Evolutionary conservation across 345 rosid species (phyloP), one percentile per base, ranked within the genome.

Genomic region (Isatis tinctoria): DNA sequence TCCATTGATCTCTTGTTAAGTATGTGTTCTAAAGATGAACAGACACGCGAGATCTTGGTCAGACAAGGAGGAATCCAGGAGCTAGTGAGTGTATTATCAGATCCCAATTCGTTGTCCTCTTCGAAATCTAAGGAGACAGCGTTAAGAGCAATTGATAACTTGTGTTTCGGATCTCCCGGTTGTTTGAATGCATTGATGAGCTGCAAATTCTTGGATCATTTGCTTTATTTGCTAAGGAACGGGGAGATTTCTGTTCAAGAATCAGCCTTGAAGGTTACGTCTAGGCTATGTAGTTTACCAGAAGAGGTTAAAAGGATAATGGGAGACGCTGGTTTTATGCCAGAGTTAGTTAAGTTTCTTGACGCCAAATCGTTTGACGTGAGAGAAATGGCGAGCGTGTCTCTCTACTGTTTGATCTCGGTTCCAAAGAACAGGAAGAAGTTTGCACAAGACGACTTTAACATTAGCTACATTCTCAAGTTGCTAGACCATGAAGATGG

Each of bases 301-400:
- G 97, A 90, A 70, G 97, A 86, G 64, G 82, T 87, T 13, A 90
- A 79, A 61, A 86, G 76, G 64, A 80, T 85, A 60, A 81, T 94
- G 88, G 97, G 96, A 0, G 96, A 88, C 13, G 79, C 88, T 0
- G 97, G 98, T 28, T 91, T 91, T 74, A 90, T 91, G 90, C 67
- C 90, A 0, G 98, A 91, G 77, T 83, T 91, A 36, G 84, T 91
- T 2, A 86, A 80, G 37, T 85, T 91, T 61, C 92, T 94, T 3
- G 88, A 86, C 17, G 91, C 96, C 3, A 94, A 94, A 71, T 87
- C 97, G 1, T 74, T 79, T 24, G 90, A 88, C 27, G 90, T 90
- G 8, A 83, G 95, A 2, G 88, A 87, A 78, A 87, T 85, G 88
- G 97, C 97, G 7, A 87, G 92, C 0, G 84, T 79, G 53, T 88